A percentile compares a stretch with the other conserved stretches of the same genome.
Conservation (phyloP, 306 rosid species). For the Erythrophleum fordii region DNA sequence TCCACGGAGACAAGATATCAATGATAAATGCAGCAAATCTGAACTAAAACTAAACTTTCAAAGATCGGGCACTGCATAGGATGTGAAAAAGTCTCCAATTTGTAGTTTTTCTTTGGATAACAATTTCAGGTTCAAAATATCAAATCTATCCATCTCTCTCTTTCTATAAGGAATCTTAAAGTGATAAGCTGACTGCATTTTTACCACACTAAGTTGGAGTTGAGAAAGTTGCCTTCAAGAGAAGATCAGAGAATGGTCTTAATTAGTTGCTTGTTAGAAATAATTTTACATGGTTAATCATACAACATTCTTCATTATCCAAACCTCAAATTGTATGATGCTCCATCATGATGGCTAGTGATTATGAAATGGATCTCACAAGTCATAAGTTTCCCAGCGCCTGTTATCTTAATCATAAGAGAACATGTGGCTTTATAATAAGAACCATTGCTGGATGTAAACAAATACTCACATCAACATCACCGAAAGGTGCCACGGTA, state of each 20-base stretch:
- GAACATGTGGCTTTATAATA: slow-evolving; percentile 54
- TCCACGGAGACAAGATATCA: background rate
- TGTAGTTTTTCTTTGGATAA: background rate
- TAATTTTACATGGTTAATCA: background rate
- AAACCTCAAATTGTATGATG: slow-evolving; percentile 30
- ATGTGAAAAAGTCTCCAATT: background rate
- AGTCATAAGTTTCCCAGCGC: slow-evolving; percentile 43
- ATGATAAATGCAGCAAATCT: background rate
- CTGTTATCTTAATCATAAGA: slow-evolving; percentile 61
- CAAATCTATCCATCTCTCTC: background rate
- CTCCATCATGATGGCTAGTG: slow-evolving; percentile 52
- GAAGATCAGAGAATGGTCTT: background rate
- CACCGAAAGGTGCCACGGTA: slow-evolving; percentile 72
- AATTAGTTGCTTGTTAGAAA: background rate
- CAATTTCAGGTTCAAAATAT: background rate
- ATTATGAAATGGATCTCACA: slow-evolving; percentile 50
- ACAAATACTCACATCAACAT: slow-evolving; percentile 46
- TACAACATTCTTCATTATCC: slow-evolving; percentile 24
- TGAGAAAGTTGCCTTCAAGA: background rate
- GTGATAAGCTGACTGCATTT: background rate
- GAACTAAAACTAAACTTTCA: background rate
- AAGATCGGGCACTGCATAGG: background rate
- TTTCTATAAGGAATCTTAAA: background rate
- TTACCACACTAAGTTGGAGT: background rate
- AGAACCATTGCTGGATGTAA: slow-evolving; percentile 33